A percentile compares a stretch with the other conserved stretches of the same genome.
Conservation (phyloP, 2,329 filamentous ascomycete genomes). For the Chaetomium globosum region DNA sequence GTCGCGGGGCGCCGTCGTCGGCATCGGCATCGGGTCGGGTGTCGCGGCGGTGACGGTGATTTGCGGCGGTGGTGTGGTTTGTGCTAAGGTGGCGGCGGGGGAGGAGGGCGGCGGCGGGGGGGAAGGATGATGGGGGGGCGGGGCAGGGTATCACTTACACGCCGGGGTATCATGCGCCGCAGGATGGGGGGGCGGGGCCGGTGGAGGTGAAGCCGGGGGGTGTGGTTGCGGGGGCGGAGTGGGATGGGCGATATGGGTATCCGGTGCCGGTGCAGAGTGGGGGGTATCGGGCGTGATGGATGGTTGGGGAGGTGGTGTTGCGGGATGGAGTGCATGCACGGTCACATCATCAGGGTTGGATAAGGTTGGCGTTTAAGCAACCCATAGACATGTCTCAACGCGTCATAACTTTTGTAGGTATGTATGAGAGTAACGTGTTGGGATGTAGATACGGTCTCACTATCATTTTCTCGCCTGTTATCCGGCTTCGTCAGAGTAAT, state of each 20-base stretch:
- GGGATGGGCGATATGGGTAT: not conserved
- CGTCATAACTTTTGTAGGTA: too few relatives aligned
- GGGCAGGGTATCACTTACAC: conserved; percentile 23
- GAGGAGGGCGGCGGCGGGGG: not conserved
- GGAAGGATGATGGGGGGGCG: not conserved
- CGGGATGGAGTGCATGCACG: too few relatives aligned
- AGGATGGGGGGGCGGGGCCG: conserved; percentile 7
- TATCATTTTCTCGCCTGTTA: too few relatives aligned
- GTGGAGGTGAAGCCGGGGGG: not conserved
- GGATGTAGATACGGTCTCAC: too few relatives aligned
- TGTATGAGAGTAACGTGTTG: too few relatives aligned
- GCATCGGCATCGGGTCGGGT: conserved; percentile 28
- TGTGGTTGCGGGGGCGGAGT: not conserved
- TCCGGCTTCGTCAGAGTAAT: too few relatives aligned
- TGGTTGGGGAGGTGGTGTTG: not conserved
- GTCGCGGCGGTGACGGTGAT: conserved; percentile 17
- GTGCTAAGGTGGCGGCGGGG: conserved; percentile 21
- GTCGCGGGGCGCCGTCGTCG: conserved; percentile 29
- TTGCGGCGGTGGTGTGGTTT: conserved; percentile 8
- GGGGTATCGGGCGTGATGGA: not conserved
- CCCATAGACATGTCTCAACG: too few relatives aligned
- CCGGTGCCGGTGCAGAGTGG: not conserved
- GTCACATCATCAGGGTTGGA: too few relatives aligned
- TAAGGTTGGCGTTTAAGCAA: too few relatives aligned
- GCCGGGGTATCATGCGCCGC: conserved; percentile 22